phyloP scores from a whole-genome alignment of 2,329 filamentous ascomycete genomes.

The Onygenales sp. region DNA sequence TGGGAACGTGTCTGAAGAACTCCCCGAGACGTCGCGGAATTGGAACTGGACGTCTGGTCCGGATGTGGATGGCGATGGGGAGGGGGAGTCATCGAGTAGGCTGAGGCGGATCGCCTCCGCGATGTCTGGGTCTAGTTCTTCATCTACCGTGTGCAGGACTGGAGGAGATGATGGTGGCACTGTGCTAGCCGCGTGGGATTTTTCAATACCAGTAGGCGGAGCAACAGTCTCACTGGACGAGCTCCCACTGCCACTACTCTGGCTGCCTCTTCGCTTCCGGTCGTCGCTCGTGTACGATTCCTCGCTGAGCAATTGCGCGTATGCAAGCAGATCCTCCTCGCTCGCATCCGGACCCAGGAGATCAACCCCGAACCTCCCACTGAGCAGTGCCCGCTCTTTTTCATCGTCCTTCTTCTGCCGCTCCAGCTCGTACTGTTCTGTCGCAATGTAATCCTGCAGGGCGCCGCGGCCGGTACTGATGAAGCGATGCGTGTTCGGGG shows the following conservation, averaged over 20 bases:
- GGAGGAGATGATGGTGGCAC: constrained; percentile 29
- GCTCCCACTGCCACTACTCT: constrained; percentile 30
- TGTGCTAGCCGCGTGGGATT: constrained; percentile 13
- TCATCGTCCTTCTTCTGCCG: constrained; percentile 58
- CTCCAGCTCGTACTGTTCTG: constrained; percentile 73
- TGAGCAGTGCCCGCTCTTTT: constrained; percentile 61
- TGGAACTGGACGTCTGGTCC: constrained; percentile 26
- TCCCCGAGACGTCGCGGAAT: constrained; percentile 8
- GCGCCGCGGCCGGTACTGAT: constrained; percentile 57
- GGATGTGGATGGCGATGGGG: constrained; percentile 27
- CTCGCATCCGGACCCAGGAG: constrained; percentile 48
- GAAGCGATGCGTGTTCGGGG: constrained; percentile 45
- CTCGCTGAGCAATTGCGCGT: constrained; percentile 53
- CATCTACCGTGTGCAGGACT: constrained; percentile 31
- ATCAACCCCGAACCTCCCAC: constrained; percentile 74
- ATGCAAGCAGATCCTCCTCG: constrained; percentile 55
- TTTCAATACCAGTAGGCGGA: constrained; percentile 12
- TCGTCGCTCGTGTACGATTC: constrained; percentile 46
- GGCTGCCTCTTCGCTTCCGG: constrained; percentile 35
- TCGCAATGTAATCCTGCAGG: constrained; percentile 71
- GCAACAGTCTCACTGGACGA: constrained; percentile 28
- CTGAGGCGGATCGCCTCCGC: constrained; percentile 54
- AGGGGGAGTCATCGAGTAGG: constrained; percentile 27
- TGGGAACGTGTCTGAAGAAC: constrained; percentile 14
- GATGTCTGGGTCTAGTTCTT: constrained; percentile 48